phyloP scores from a whole-genome alignment of 805 yeast genomes.

The Candida adriatica region DNA sequence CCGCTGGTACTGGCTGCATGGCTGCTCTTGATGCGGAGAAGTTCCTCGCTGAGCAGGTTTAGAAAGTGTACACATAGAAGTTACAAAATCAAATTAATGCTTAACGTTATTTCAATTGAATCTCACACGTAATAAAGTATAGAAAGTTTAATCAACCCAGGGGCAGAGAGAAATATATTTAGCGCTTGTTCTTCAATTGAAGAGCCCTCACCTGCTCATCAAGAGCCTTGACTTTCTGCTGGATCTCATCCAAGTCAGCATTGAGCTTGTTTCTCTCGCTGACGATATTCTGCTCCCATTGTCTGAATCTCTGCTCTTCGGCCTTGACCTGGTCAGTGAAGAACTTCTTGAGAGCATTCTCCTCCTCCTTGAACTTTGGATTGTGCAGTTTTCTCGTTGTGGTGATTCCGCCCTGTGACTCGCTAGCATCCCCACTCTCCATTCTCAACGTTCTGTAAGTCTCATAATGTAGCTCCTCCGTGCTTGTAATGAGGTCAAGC shows the following conservation, averaged over 20 bases:
- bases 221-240: constrained; percentile 61
- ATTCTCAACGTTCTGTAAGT: constrained; percentile 68
- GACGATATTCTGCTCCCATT: constrained; percentile 96
- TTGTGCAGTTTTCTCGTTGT: constrained; percentile 55
- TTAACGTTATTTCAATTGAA: too few relatives aligned
- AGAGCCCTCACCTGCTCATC: constrained; percentile 70
- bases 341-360: constrained; percentile 84
- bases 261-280: constrained; percentile 92
- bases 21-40: constrained; percentile 95
- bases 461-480: constrained; percentile 78
- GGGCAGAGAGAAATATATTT: neutral
- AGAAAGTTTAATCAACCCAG: neutral
- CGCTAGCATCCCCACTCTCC: constrained; percentile 37
- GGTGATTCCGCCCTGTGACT: constrained; percentile 29
- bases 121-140: too few relatives aligned
- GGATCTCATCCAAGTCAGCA: constrained; percentile 88
- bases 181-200: constrained; percentile 43
- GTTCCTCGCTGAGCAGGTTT: constrained; percentile 57
- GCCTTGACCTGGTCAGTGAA: constrained; percentile 96
- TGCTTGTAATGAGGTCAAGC: constrained; percentile 73
- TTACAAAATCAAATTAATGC: neutral
- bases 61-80: too few relatives aligned
- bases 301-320: constrained; percentile 95
- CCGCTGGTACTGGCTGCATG: constrained; percentile 99
- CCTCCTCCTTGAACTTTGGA: constrained; percentile 95